A percentile compares a stretch with the other conserved stretches of the same genome.
These are phyloP conservation scores for Pseudopithomyces maydicus DNA, from an alignment of 2,329 filamentous ascomycete genomes.

Conservation along the genomic window DNA sequence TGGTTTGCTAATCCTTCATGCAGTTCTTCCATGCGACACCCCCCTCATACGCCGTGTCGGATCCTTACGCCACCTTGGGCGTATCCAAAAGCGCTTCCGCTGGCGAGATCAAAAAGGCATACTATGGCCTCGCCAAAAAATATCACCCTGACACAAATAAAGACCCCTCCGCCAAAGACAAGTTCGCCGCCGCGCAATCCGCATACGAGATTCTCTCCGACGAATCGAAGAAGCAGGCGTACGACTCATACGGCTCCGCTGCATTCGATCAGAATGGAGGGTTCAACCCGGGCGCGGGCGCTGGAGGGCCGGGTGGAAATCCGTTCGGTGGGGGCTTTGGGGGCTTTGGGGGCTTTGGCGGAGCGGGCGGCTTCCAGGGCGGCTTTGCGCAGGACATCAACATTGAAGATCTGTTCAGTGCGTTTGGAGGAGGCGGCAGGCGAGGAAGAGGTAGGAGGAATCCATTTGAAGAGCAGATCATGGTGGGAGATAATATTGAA, in stretches of 20 bases:
- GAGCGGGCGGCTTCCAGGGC: slow-evolving; percentile 66
- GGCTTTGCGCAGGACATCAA: slow-evolving; percentile 86
- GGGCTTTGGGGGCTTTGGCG: slow-evolving; percentile 46
- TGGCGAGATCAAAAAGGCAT: slow-evolving; percentile 95
- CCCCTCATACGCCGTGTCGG: slow-evolving; percentile 69
- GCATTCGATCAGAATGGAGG: slow-evolving; percentile 69
- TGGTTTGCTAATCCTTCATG: slow-evolving; percentile 18
- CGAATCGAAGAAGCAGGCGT: slow-evolving; percentile 89
- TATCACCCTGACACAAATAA: slow-evolving; percentile 99
- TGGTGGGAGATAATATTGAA: slow-evolving; percentile 96
- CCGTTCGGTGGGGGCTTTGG: slow-evolving; percentile 64
- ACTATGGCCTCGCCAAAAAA: slow-evolving; percentile 97
- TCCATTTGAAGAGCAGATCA: slow-evolving; percentile 77
- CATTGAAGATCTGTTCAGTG: slow-evolving; percentile 93
- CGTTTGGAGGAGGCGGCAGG: slow-evolving; percentile 69
- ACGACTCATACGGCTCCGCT: slow-evolving; percentile 87
- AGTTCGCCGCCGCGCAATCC: slow-evolving; percentile 88
- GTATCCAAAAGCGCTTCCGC: slow-evolving; percentile 81
- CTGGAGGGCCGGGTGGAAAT: slow-evolving; percentile 66
- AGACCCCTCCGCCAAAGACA: slow-evolving; percentile 89
- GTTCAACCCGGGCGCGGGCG: slow-evolving; percentile 75
- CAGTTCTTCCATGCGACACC: slow-evolving; percentile 45
- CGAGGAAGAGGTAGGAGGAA: slow-evolving; percentile 56
- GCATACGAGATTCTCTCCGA: slow-evolving; percentile 95
- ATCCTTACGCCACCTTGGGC: slow-evolving; percentile 87